Base-by-base conservation (phyloP, 1,284 basidiomycete species). In the Naganishia albida region DNA sequence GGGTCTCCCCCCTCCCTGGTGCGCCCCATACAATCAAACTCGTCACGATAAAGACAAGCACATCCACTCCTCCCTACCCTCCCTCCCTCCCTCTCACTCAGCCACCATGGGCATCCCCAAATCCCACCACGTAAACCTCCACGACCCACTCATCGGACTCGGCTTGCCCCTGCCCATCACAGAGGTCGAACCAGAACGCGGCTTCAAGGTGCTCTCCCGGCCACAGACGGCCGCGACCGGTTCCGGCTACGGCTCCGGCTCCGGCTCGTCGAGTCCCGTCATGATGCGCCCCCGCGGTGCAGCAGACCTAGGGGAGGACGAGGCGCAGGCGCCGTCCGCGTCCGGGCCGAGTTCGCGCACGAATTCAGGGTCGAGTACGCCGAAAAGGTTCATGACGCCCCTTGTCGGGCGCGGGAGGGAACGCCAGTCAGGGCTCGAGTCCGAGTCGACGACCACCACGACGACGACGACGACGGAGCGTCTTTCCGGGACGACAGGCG, bases 171-270 rank as follows among this genome's bases (percentile, higher is more conserved):
- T 23, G 20, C 38, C 44, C 34, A 8, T 18, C 34, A 7, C 51
- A 26, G 26, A 12, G 23, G 34, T 34, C 34, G 34, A 6, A 4
- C 34, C 34, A 7, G 28, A 54, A 64, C 34, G 23, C 30, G 62
- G 52, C 6, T 64, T 64, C 62, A 64, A 56, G 28, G 62, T 64
- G n/a, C 52, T 64, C 52, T 64, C 62, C 34, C 18, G 62, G 16
- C 62, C 62, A 16, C 20, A 25, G 40, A 64, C n/a, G n/a, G 44
- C 43, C 62, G 49, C 51, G 18, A 40, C n/a, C n/a, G n/a, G n/a
- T n/a, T n/a, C n/a, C n/a, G n/a, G n/a, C n/a, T n/a, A n/a, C 48
- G 48, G 20, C 23, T 13, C 23, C 28, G 20, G 30, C 51, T n/a
- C n/a, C n/a, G n/a, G n/a, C n/a, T n/a, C n/a, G 40, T 6, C 28